A percentile compares a stretch with the other conserved stretches of the same genome.
Conservation (phyloP, 352 stramenopile genomes). For the Phytophthora lateralis region DNA sequence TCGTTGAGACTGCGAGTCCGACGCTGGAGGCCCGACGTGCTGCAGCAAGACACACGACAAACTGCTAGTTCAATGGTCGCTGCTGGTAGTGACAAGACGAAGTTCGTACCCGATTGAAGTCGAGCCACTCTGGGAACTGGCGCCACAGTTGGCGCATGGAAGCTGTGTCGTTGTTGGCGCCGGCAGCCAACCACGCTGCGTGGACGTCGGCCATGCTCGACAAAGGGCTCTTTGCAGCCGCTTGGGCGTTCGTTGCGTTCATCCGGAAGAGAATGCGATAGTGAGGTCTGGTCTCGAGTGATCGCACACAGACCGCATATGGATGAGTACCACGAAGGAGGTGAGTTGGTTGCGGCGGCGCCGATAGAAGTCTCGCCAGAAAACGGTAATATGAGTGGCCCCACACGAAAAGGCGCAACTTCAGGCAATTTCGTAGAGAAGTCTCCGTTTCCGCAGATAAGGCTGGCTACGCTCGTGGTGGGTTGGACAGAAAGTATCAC, state of each 20-base stretch:
- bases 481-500: no score
- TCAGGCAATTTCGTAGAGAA: not conserved
- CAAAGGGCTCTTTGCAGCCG: not conserved
- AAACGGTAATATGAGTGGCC: not conserved
- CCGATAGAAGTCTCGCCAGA: constrained; percentile 13
- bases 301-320: not conserved
- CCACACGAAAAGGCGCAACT: no score
- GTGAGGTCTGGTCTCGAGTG: not conserved
- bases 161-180: constrained; percentile 12
- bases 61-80: not conserved
- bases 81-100: not conserved
- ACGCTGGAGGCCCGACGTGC: constrained; percentile 13
- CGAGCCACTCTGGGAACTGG: constrained; percentile 28
- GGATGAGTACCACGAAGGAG: constrained; percentile 1
- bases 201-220: constrained; percentile 19
- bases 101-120: constrained; percentile 23
- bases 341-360: constrained; percentile 1
- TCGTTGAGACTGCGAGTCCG: constrained; percentile 11
- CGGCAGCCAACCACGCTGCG: constrained; percentile 23
- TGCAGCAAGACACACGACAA: not conserved
- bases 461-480: no score
- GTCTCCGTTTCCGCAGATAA: not conserved
- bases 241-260: not conserved
- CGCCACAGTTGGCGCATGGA: constrained; percentile 16
- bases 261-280: constrained; percentile 16